Percentiles rank a stretch among this genome's conserved stretches.
Evolutionary conservation across 768 basidiomycete genomes (phyloP).

Genomic region (Polyporus arcularius): DNA sequence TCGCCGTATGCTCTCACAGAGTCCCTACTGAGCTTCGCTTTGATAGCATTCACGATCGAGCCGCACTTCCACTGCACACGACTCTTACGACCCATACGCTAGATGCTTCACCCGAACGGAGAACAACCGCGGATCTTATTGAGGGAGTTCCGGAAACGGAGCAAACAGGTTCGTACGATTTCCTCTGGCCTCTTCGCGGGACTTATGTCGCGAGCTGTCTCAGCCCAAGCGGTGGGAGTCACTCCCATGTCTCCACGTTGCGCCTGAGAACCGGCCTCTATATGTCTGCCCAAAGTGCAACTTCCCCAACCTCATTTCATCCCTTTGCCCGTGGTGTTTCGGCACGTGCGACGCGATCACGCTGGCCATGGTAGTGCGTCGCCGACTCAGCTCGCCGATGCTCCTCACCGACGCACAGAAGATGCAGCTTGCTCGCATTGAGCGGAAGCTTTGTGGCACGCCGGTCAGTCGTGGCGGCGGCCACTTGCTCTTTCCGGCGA

Average conservation of each 20-base stretch:
- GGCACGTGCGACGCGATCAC: slow-evolving; percentile 15
- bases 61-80: neutral
- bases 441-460: slow-evolving; percentile 3
- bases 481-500: neutral
- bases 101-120: neutral
- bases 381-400: slow-evolving; percentile 25
- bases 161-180: slow-evolving; percentile 16
- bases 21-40: slow-evolving; percentile 2
- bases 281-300: slow-evolving; percentile 25
- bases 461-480: neutral
- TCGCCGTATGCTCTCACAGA: neutral
- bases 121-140: slow-evolving; percentile 15
- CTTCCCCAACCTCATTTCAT: slow-evolving; percentile 22
- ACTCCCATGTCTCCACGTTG: slow-evolving; percentile 25
- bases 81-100: slow-evolving; percentile 5
- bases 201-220: neutral
- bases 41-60: slow-evolving; percentile 16
- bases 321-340: slow-evolving; percentile 28
- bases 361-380: slow-evolving; percentile 16
- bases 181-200: neutral
- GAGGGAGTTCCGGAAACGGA: slow-evolving; percentile 20
- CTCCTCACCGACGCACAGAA: slow-evolving; percentile 31
- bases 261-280: slow-evolving; percentile 23
- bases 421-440: slow-evolving; percentile 23
- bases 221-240: slow-evolving; percentile 29